Conservation (phyloP, 2,329 filamentous ascomycete species). For the Alternaria postmessia region DNA sequence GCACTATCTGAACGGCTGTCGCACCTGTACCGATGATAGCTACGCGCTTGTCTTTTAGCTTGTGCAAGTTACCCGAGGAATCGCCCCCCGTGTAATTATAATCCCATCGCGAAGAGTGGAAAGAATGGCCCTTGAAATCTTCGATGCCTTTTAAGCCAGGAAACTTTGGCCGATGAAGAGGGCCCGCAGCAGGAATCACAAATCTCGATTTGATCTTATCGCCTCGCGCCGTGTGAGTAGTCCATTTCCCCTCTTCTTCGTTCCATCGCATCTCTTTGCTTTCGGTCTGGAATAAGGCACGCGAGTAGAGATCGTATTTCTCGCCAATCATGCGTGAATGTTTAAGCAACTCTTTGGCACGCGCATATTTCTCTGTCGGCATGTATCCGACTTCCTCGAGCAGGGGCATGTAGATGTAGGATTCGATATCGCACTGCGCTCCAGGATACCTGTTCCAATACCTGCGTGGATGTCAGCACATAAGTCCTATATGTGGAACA, state of each 20-base stretch:
- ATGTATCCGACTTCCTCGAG: conserved; percentile 55
- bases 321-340: conserved; percentile 57
- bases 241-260: conserved; percentile 48
- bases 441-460: conserved; percentile 54
- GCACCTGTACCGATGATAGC: conserved; percentile 48
- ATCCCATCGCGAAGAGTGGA: conserved; percentile 41
- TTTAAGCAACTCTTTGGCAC: conserved; percentile 56
- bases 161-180: conserved; percentile 53
- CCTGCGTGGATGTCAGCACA: conserved; percentile 24
- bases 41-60: conserved; percentile 49
- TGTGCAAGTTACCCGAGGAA: conserved; percentile 34
- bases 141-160: conserved; percentile 37
- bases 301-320: conserved; percentile 53
- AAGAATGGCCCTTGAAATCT: conserved; percentile 38
- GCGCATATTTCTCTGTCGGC: conserved; percentile 60
- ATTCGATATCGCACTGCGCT: conserved; percentile 38
- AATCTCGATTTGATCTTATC: conserved; percentile 50
- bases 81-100: conserved; percentile 37
- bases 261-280: conserved; percentile 59
- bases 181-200: conserved; percentile 53
- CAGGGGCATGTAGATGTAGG: conserved; percentile 41
- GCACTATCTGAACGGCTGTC: conserved; percentile 47
- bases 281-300: conserved; percentile 57
- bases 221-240: conserved; percentile 31
- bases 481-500: not conserved